Conservation (phyloP, 2,329 filamentous ascomycete genomes). For the Orbilia oligospora region DNA sequence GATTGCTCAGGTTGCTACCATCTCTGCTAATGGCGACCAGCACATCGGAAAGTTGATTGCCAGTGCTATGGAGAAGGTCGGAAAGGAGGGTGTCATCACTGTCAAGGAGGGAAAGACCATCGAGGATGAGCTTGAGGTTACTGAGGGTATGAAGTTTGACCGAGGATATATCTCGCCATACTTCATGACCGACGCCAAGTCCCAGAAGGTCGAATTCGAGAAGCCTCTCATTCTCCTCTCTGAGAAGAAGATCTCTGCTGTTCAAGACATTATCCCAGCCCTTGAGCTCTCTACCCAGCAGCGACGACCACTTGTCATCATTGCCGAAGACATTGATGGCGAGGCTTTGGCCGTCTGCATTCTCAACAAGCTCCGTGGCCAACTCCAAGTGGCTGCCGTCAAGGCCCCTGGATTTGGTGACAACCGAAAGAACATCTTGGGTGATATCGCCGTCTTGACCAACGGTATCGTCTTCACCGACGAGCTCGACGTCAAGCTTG, state of each 20-base stretch:
- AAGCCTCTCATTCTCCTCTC: conserved; percentile 98
- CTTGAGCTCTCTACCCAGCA: conserved; percentile 96
- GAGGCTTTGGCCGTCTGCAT: conserved; percentile 99
- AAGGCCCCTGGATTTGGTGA: conserved; percentile 99
- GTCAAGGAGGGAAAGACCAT: conserved; percentile 99
- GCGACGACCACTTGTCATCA: conserved; percentile 96
- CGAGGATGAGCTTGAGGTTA: conserved; percentile 96
- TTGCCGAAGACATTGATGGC: conserved; percentile 98
- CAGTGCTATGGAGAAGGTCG: conserved; percentile 99
- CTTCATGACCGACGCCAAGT: conserved; percentile 99
- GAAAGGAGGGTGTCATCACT: conserved; percentile 99
- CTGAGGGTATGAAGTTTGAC: conserved; percentile 99
- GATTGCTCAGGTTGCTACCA: conserved; percentile 97
- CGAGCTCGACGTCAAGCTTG: conserved; percentile 98
- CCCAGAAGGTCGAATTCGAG: conserved; percentile 99
- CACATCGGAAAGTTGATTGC: conserved; percentile 97
- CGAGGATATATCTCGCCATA: conserved; percentile 98
- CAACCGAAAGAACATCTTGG: conserved; percentile 99
- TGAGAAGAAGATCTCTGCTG: conserved; percentile 99
- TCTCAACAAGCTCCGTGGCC: conserved; percentile 99
- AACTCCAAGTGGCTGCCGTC: conserved; percentile 97
- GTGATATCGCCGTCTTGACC: conserved; percentile 94
- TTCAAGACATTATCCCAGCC: conserved; percentile 98
- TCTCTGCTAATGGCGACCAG: conserved; percentile 95
- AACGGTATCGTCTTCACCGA: conserved; percentile 98